These are phyloP conservation scores for Plasmodium knowlesi DNA, from an alignment of 169 alveolate species.

Conservation along the genomic window DNA sequence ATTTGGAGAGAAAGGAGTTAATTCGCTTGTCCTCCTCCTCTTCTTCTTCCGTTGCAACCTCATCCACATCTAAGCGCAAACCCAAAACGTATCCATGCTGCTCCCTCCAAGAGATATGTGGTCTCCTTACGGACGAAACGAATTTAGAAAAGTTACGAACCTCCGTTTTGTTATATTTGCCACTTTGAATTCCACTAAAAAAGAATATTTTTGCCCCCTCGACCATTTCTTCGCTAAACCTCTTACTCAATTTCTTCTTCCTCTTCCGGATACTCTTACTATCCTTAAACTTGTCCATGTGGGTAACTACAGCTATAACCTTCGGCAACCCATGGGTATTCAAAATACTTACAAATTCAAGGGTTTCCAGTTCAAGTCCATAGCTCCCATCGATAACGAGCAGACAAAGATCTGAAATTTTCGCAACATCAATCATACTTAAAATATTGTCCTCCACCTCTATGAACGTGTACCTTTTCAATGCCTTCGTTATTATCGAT, in stretches of 20 bases:
- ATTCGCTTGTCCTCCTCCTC: conserved; percentile 2
- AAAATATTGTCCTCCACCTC: conserved; percentile 97
- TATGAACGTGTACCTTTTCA: conserved; percentile 95
- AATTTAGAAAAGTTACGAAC: conserved; percentile 95
- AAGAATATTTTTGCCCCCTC: conserved; percentile 98
- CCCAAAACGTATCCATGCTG: conserved; percentile 97
- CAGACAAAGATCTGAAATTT: conserved; percentile 97
- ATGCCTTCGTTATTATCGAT: conserved; percentile 95
- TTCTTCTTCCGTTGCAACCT: background rate
- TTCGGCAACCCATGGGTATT: conserved; percentile 95
- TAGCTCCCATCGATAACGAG: conserved; percentile 96
- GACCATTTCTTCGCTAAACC: conserved; percentile 98
- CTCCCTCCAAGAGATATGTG: conserved; percentile 94
- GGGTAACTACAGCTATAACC: conserved; percentile 97
- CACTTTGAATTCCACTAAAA: conserved; percentile 95
- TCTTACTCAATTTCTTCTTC: conserved; percentile 94
- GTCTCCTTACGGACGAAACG: conserved; percentile 93
- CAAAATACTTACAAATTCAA: conserved; percentile 97
- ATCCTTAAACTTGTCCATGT: conserved; percentile 95
- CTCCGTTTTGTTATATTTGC: conserved; percentile 94
- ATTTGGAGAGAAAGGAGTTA: conserved; percentile 17
- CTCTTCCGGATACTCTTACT: conserved; percentile 94
- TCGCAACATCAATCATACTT: conserved; percentile 97
- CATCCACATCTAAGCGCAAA: conserved; percentile 92
- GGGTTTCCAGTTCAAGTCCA: conserved; percentile 99